A percentile compares a stretch with the other conserved stretches of the same genome.
Evolutionary conservation across 2,329 filamentous ascomycete genomes (phyloP).

Genomic region (Trichoderma guizhouense): DNA sequence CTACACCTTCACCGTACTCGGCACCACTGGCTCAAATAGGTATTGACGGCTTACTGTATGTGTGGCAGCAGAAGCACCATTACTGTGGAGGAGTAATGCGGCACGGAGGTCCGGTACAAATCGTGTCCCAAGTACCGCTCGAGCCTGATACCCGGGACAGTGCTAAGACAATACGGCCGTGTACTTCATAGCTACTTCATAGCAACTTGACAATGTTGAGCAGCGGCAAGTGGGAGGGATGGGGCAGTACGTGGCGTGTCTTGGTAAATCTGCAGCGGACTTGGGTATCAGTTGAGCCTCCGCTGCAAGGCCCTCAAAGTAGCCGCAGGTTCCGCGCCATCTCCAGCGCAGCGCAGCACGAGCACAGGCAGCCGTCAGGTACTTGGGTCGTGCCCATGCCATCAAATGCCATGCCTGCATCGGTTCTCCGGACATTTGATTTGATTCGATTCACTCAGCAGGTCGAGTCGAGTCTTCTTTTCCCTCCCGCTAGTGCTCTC

Average conservation of each 20-base stretch:
- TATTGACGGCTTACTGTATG: neutral
- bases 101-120: neutral
- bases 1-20: neutral
- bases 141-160: neutral
- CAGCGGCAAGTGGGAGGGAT: neutral
- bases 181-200: neutral
- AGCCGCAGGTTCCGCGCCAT: neutral
- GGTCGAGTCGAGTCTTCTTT: neutral
- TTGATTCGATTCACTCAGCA: neutral
- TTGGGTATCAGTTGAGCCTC: neutral
- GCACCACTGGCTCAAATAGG: neutral
- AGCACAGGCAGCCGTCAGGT: neutral
- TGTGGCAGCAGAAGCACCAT: neutral
- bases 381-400: neutral
- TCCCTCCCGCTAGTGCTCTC: neutral
- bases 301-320: neutral
- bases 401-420: neutral
- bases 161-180: neutral
- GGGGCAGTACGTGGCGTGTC: neutral
- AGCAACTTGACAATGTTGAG: neutral
- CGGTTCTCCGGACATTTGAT: slow-evolving; percentile 1
- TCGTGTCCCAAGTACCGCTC: neutral
- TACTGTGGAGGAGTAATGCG: neutral
- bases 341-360: neutral
- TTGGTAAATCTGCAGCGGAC: neutral